Conservation (phyloP, 2,329 filamentous ascomycete genomes). For the Microcyclosporella mali region DNA sequence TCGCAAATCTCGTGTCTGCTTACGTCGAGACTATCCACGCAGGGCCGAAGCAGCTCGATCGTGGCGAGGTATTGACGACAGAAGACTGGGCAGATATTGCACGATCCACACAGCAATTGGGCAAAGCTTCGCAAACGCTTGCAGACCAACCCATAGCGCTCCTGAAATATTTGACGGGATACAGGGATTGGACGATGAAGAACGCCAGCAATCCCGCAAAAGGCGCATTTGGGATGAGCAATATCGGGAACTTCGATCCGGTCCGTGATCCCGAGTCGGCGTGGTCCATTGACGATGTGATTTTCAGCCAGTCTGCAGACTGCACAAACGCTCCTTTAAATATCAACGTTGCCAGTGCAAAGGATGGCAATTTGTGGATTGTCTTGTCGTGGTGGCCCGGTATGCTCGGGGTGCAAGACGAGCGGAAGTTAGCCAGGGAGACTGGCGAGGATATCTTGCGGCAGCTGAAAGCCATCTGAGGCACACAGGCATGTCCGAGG, state of each 20-base stretch:
- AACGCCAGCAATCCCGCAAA: slow-evolving; percentile 37
- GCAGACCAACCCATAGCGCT: slow-evolving; percentile 41
- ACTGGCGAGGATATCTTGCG: slow-evolving; percentile 14
- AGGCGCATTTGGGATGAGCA: slow-evolving; percentile 43
- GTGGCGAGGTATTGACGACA: slow-evolving; percentile 1
- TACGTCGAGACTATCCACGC: slow-evolving; percentile 13
- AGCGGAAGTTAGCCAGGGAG: slow-evolving; percentile 24
- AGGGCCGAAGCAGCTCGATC: background rate
- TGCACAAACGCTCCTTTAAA: slow-evolving; percentile 34
- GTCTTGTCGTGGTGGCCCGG: slow-evolving; percentile 41
- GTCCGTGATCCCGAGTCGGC: background rate
- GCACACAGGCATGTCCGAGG: too few relatives aligned
- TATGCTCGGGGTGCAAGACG: slow-evolving; percentile 35
- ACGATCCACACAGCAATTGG: slow-evolving; percentile 30
- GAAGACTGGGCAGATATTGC: slow-evolving; percentile 33
- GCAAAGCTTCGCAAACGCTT: slow-evolving; percentile 27
- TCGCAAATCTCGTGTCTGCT: slow-evolving; percentile 33
- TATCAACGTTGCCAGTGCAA: slow-evolving; percentile 39
- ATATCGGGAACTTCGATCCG: slow-evolving; percentile 36
- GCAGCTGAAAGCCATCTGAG: background rate
- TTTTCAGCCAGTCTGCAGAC: slow-evolving; percentile 43
- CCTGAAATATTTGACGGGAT: slow-evolving; percentile 37
- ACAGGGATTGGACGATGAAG: slow-evolving; percentile 36
- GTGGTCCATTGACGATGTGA: slow-evolving; percentile 31
- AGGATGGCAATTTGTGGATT: slow-evolving; percentile 35